phyloP scores from a whole-genome alignment of 2,329 filamentous ascomycete genomes.

The Apiospora kogelbergensis region DNA sequence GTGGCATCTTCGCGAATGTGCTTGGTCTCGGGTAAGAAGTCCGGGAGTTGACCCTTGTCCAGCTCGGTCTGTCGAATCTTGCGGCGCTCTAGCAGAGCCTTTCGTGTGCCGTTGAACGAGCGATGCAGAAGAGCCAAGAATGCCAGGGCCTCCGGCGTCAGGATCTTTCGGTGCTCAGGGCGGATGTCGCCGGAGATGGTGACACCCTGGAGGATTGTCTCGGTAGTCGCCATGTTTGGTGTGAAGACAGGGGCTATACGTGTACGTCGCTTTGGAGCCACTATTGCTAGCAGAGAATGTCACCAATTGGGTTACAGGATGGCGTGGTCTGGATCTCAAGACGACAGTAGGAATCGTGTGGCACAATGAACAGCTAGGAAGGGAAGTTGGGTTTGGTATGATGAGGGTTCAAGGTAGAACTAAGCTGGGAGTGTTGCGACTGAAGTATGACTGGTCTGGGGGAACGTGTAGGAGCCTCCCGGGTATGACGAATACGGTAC shows the following conservation, averaged over 20 bases:
- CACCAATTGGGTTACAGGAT: neutral
- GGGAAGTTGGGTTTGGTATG: neutral
- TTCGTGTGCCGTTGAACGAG: conserved; percentile 88
- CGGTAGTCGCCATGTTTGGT: conserved; percentile 63
- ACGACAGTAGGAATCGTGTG: no score
- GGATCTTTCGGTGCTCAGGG: conserved; percentile 82
- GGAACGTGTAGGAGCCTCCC: neutral
- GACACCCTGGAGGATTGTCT: conserved; percentile 83
- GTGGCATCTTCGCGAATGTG: conserved; percentile 91
- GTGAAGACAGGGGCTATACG: neutral
- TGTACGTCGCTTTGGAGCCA: neutral
- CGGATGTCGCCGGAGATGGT: conserved; percentile 78
- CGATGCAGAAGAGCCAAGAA: conserved; percentile 95
- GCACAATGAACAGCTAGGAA: neutral
- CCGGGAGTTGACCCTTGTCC: conserved; percentile 82
- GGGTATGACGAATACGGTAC: conserved; percentile 4
- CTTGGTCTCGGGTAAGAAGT: conserved; percentile 94
- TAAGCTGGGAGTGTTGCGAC: neutral
- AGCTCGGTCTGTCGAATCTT: conserved; percentile 87
- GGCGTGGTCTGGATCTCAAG: neutral
- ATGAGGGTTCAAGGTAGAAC: neutral
- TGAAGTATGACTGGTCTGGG: conserved; percentile 5
- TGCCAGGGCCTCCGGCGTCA: conserved; percentile 84
- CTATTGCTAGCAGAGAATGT: neutral
- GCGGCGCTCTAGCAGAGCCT: conserved; percentile 84